Conservation (phyloP, 441 rosid genomes). For the Populus trichocarpa region DNA sequence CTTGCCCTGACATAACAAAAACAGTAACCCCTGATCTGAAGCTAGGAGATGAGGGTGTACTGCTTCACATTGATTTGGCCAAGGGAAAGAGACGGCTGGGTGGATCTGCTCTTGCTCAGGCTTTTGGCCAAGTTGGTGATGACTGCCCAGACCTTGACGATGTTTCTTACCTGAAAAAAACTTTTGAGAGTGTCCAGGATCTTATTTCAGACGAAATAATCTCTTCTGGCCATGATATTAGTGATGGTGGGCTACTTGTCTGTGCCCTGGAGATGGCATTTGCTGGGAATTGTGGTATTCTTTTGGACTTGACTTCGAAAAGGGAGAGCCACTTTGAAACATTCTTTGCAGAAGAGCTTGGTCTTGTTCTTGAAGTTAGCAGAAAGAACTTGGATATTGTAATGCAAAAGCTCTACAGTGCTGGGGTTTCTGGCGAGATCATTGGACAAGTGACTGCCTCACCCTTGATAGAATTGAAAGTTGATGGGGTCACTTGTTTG, state of each 20-base stretch:
- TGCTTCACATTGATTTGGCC: slow-evolving; percentile 82
- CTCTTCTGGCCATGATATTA: slow-evolving; percentile 85
- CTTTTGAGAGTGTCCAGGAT: slow-evolving; percentile 71
- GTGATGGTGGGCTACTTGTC: slow-evolving; percentile 87
- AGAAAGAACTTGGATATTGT: slow-evolving; percentile 55
- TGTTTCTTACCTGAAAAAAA: slow-evolving; percentile 65
- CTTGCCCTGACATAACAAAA: slow-evolving; percentile 88
- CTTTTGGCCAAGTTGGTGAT: slow-evolving; percentile 77
- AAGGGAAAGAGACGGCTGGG: slow-evolving; percentile 86
- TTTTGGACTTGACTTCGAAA: slow-evolving; percentile 46
- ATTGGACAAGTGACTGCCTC: slow-evolving; percentile 69
- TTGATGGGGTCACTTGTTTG: slow-evolving; percentile 54
- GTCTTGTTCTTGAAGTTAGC: slow-evolving; percentile 77
- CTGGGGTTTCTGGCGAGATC: slow-evolving; percentile 51
- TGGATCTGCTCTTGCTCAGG: slow-evolving; percentile 94
- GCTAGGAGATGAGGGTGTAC: slow-evolving; percentile 66
- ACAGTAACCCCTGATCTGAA: slow-evolving; percentile 93
- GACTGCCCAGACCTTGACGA: slow-evolving; percentile 91
- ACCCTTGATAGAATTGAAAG: slow-evolving; percentile 54
- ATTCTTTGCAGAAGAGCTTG: slow-evolving; percentile 88
- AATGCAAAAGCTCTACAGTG: slow-evolving; percentile 43
- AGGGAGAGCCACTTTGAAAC: slow-evolving; percentile 70
- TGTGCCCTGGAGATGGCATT: slow-evolving; percentile 91
- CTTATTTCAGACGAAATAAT: slow-evolving; percentile 54
- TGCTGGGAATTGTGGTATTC: slow-evolving; percentile 84